These are phyloP conservation scores for Metschnikowia chrysomelidarum DNA, from an alignment of 805 yeast species.

Conservation along the genomic window DNA sequence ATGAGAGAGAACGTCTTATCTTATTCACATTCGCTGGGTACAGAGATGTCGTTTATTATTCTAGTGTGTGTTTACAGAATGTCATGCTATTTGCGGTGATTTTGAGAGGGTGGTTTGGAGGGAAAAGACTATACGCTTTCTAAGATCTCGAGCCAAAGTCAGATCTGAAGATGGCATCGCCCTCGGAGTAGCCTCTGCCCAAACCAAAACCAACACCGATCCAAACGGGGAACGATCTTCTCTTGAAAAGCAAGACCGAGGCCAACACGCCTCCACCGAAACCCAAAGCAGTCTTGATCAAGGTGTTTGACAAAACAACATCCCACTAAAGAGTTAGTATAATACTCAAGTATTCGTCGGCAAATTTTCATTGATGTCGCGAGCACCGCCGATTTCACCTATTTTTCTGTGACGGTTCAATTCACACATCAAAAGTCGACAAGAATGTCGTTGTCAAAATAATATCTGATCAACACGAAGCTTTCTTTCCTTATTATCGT, in stretches of 20 bases:
- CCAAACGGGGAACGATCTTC: slow-evolving; percentile 98
- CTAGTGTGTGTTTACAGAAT: slow-evolving; percentile 4
- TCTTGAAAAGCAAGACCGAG: slow-evolving; percentile 83
- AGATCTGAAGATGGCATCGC: slow-evolving; percentile 93
- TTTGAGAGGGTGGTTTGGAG: slow-evolving; percentile 16
- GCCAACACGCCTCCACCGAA: slow-evolving; percentile 95
- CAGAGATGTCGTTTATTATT: slow-evolving; percentile 8
- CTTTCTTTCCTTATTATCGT: no score
- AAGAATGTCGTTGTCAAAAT: no score
- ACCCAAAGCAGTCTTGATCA: slow-evolving; percentile 94
- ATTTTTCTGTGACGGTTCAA: no score
- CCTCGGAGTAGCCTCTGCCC: slow-evolving; percentile 98
- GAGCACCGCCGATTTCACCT: no score
- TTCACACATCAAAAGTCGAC: no score
- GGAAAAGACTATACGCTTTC: no score
- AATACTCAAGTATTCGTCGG: no score
- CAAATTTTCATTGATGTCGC: no score
- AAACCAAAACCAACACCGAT: slow-evolving; percentile 95
- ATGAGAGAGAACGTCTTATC: no score
- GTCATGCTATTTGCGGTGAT: no score
- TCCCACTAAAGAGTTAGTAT: slow-evolving; percentile 64
- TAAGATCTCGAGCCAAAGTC: slow-evolving; percentile 72
- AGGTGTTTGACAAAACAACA: slow-evolving; percentile 87
- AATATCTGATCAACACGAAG: no score
- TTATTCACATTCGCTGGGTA: no score